These are phyloP conservation scores for Rhodomyrtus tomentosa DNA, from an alignment of 345 rosid genomes.

Conservation along the genomic window DNA sequence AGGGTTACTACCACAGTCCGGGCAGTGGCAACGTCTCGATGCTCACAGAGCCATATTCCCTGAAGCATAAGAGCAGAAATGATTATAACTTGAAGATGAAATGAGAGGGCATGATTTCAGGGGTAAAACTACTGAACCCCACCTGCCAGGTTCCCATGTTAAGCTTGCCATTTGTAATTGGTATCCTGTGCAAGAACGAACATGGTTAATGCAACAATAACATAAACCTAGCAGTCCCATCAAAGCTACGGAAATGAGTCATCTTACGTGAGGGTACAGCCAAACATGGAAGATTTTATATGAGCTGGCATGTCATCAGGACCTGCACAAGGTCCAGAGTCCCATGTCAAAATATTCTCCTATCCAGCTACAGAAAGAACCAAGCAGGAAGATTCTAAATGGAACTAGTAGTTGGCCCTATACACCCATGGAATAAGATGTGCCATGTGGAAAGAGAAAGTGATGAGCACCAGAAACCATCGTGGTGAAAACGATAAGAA, in stretches of 20 bases:
- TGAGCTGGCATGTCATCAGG: conserved; percentile 99
- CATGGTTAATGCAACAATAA: not conserved
- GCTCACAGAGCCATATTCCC: conserved; percentile 98
- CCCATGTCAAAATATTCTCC: not conserved
- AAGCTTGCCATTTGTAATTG: conserved; percentile 73
- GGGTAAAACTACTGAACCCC: not conserved
- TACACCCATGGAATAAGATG: not conserved
- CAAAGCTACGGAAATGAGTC: not conserved
- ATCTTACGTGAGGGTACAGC: conserved; percentile 70
- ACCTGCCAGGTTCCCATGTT: conserved; percentile 99
- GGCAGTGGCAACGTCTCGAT: conserved; percentile 72
- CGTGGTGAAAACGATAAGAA: not conserved
- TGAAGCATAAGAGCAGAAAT: conserved; percentile 9
- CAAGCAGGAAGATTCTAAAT: not conserved
- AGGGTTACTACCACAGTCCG: conserved; percentile 82
- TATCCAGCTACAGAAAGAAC: not conserved
- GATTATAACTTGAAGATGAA: not conserved
- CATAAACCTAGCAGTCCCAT: not conserved
- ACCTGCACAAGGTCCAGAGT: conserved; percentile 31
- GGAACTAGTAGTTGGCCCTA: not conserved
- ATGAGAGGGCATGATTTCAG: not conserved
- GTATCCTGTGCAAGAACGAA: conserved; percentile 40
- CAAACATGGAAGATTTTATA: conserved; percentile 91
- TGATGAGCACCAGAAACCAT: not conserved
- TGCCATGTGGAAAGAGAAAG: not conserved